phyloP scores from a whole-genome alignment of 2,329 filamentous ascomycete species.

The Trichoderma pleuroti region DNA sequence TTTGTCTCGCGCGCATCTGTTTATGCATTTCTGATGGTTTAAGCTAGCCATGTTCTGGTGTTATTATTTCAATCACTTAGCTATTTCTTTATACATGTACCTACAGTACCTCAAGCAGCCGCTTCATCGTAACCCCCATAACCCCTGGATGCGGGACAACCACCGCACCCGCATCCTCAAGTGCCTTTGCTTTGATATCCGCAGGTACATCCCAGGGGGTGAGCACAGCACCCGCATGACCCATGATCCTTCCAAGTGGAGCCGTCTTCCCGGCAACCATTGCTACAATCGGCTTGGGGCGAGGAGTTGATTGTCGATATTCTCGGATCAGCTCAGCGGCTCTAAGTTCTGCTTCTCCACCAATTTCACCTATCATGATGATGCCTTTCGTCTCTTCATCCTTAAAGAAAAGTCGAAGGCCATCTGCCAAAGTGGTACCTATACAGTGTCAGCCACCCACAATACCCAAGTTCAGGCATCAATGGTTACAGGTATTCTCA shows the following conservation, averaged over 20 bases:
- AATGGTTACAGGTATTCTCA: conserved; percentile 13
- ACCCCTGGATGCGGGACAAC: conserved; percentile 39
- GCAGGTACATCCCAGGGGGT: conserved; percentile 32
- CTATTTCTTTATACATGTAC: not conserved
- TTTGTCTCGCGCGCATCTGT: not conserved
- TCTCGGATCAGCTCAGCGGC: conserved; percentile 68
- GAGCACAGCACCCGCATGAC: conserved; percentile 65
- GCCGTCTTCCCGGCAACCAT: conserved; percentile 64
- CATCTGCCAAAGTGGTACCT: conserved; percentile 68
- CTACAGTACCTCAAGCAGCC: conserved; percentile 25
- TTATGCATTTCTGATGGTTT: not conserved
- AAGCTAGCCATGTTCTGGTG: not conserved
- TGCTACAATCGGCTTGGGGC: conserved; percentile 63
- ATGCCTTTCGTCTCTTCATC: conserved; percentile 68
- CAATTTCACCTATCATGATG: conserved; percentile 69
- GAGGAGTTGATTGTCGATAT: conserved; percentile 53
- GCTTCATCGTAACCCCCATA: conserved; percentile 36
- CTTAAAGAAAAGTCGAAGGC: conserved; percentile 62
- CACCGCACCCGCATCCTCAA: conserved; percentile 35
- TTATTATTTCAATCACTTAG: not conserved
- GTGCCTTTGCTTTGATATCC: conserved; percentile 32
- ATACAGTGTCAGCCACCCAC: not conserved
- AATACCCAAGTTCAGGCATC: not conserved
- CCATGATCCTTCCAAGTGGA: conserved; percentile 61
- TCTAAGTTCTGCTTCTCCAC: conserved; percentile 64